Base-by-base conservation (phyloP, 768 basidiomycete species). In the Mycena capillaripes region DNA sequence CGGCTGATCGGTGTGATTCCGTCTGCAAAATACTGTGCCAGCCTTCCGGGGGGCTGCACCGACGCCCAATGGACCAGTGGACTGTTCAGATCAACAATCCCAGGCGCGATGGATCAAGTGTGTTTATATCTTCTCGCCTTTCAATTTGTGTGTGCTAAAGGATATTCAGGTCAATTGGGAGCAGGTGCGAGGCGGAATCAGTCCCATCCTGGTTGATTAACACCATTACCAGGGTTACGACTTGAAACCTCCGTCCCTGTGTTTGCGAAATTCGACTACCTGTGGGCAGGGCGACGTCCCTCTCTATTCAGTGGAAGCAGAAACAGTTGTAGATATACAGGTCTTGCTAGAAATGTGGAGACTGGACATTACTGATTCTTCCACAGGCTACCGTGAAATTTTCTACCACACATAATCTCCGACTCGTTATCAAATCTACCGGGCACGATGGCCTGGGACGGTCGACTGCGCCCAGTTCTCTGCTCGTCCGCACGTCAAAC, bases 221-320 rank as follows among this genome's bases (percentile, higher is more conserved):
- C 16, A 11, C 10, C 38, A 16, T 23, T 52, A 10, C 0, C 23
- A 73, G 64, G 64, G 72, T 12, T 73, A 73, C 32, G 72, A 73
- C 23, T 25, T 62, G 10, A 50, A 17, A 8, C 72, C 72, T 0
- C 63, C 68, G 11, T 73, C 72, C 12, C 50, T 73, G 16, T 73
- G 72, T 29, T 23, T 70, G 5, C 48, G 58, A 1, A 73, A 73
- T 53, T 56, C 36, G 11, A 73, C 63, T 7, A 70, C 84, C 10
- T 89, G 87, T 67, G 76, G 78, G 2, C 87, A 87, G 72, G 87
- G 87, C 17, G 84, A 82, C 52, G 81, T 88, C 0, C 83, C 87
- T 1, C 78, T 83, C 2, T 70, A 83, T 19, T 84, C 83, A 1
- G 85, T 86, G 4, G 84, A 87, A 66, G 85, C 84, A 0, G 79